Evolutionary conservation across 352 stramenopile species (phyloP).

Genomic region (Globisporangium paddicum): DNA sequence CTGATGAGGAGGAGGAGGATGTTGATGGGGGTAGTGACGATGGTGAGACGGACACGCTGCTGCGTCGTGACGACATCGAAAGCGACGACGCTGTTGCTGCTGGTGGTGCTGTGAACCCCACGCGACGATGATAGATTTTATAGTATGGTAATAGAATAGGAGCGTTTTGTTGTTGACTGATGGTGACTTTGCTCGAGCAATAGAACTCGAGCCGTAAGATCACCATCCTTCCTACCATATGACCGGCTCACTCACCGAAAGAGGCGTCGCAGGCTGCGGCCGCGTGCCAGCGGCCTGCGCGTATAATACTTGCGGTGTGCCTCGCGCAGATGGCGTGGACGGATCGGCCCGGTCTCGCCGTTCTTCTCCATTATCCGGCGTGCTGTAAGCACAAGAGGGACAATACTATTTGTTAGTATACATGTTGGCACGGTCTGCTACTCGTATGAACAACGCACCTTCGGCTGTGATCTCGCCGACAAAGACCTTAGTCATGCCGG

Average conservation of each 20-base stretch:
- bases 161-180: constrained; percentile 5
- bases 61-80: constrained; percentile 12
- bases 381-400: constrained; percentile 23
- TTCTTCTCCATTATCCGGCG: constrained; percentile 78
- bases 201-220: no score
- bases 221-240: no score
- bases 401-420: no score
- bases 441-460: no score
- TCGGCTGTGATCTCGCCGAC: constrained; percentile 74
- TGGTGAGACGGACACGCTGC: constrained; percentile 4
- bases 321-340: constrained; percentile 68
- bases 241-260: constrained; percentile 30
- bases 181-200: constrained; percentile 1
- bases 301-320: constrained; percentile 85
- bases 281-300: constrained; percentile 52
- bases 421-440: no score
- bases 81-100: constrained; percentile 19
- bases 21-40: not conserved
- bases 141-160: constrained; percentile 19
- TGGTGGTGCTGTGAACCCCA: not conserved
- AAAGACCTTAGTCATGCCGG: constrained; percentile 84
- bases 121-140: constrained; percentile 16
- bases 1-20: not conserved
- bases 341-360: constrained; percentile 71
- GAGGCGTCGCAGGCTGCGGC: constrained; percentile 52